These are phyloP conservation scores for Vaucheria bursata DNA, from an alignment of 352 stramenopile species.

Conservation along the genomic window DNA sequence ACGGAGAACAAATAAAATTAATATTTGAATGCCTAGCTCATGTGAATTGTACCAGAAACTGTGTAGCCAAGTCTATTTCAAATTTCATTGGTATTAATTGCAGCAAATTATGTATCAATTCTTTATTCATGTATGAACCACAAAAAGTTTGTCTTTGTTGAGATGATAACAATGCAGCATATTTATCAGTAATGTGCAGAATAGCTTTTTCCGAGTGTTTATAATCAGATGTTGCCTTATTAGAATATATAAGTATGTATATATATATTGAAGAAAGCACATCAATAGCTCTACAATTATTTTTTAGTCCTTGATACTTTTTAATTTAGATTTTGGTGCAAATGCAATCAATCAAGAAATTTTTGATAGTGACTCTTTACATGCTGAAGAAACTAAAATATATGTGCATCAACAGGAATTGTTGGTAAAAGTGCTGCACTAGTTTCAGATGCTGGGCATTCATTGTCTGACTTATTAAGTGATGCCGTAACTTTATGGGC, in stretches of 20 bases:
- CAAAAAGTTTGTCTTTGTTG: too few relatives aligned
- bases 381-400: too few relatives aligned
- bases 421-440: conserved; percentile 78
- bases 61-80: too few relatives aligned
- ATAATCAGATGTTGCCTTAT: neutral
- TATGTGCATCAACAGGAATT: too few relatives aligned
- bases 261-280: neutral
- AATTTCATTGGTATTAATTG: too few relatives aligned
- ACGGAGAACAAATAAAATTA: neutral
- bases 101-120: too few relatives aligned
- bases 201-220: neutral
- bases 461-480: conserved; percentile 83
- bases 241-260: neutral
- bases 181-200: too few relatives aligned
- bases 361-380: conserved; percentile 27
- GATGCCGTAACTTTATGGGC: conserved; percentile 92
- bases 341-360: neutral
- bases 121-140: too few relatives aligned
- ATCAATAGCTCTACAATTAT: neutral
- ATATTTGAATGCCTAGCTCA: too few relatives aligned
- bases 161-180: too few relatives aligned
- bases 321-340: neutral
- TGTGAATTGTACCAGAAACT: too few relatives aligned
- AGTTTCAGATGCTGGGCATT: conserved; percentile 89
- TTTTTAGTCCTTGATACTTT: neutral